These are phyloP conservation scores for Mycena sp. DNA, from an alignment of 1,284 basidiomycete genomes.

Conservation along the genomic window DNA sequence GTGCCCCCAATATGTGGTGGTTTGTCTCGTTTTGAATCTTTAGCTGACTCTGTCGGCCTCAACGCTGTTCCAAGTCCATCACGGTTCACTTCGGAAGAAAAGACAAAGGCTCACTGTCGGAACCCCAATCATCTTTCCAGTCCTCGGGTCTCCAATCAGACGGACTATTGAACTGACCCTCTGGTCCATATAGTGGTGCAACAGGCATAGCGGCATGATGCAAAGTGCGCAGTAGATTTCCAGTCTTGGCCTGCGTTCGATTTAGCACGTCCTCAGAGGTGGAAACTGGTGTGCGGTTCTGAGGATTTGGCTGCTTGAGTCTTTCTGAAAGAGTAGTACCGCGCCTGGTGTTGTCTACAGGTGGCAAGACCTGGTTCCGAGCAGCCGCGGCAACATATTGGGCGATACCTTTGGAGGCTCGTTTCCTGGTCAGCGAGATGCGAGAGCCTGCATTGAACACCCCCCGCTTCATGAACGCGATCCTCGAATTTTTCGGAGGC, in stretches of 20 bases:
- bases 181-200: constrained; percentile 4
- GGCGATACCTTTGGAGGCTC: not conserved
- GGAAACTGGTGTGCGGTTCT: not conserved
- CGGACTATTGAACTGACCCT: constrained; percentile 7
- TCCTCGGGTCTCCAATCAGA: constrained; percentile 29
- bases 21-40: constrained; percentile 8
- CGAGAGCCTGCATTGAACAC: constrained; percentile 12
- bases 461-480: constrained; percentile 25
- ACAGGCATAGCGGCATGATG: not conserved
- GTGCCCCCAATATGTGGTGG: constrained; percentile 22
- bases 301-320: constrained; percentile 2
- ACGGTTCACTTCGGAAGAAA: not conserved
- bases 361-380: not conserved
- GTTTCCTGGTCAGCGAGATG: not conserved
- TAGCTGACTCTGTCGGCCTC: not conserved
- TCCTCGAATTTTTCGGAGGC: too few relatives aligned
- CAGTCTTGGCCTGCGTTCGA: constrained; percentile 3
- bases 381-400: not conserved
- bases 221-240: constrained; percentile 6
- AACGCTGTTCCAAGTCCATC: not conserved
- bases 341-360: not conserved
- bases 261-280: constrained; percentile 11
- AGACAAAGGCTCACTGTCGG: constrained; percentile 38
- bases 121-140: constrained; percentile 42
- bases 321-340: constrained; percentile 11